Conservation (phyloP, 108 stramenopile species). For the Cyclostephanos invisitatus region DNA sequence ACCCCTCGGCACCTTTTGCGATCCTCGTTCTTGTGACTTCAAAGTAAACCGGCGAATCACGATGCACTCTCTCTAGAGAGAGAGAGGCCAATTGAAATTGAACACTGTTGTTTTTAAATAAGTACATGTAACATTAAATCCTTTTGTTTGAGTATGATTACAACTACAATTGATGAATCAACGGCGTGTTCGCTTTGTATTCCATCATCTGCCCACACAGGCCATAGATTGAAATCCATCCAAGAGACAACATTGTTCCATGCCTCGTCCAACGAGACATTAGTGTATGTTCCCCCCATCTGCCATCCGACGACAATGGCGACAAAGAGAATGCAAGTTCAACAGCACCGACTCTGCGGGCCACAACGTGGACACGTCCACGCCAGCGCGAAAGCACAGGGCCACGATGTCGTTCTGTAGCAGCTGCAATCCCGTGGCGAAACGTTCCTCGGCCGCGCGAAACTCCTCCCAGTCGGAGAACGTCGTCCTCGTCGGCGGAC, state of each 20-base stretch:
- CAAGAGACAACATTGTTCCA: no score
- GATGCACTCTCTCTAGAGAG: no score
- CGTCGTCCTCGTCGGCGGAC: neutral
- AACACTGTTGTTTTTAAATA: no score
- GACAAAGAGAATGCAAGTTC: conserved; percentile 66
- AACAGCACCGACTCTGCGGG: conserved; percentile 79
- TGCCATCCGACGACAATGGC: conserved; percentile 26
- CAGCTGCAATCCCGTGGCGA: conserved; percentile 78
- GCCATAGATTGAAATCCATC: no score
- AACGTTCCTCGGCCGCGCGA: conserved; percentile 58
- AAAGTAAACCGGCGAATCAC: no score
- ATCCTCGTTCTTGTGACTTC: neutral
- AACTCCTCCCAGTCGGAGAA: conserved; percentile 34
- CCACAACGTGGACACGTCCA: conserved; percentile 66
- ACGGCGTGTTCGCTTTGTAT: no score
- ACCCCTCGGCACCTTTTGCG: neutral
- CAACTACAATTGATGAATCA: no score
- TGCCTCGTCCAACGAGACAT: no score
- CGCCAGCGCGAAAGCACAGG: conserved; percentile 81
- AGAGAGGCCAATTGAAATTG: no score
- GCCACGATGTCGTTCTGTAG: conserved; percentile 81
- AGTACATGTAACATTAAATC: no score
- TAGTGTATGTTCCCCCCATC: neutral
- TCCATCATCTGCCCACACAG: no score
- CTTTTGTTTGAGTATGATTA: no score